Evolutionary conservation across 83 land plant species (phyloP).

Genomic region (Picea abies): DNA sequence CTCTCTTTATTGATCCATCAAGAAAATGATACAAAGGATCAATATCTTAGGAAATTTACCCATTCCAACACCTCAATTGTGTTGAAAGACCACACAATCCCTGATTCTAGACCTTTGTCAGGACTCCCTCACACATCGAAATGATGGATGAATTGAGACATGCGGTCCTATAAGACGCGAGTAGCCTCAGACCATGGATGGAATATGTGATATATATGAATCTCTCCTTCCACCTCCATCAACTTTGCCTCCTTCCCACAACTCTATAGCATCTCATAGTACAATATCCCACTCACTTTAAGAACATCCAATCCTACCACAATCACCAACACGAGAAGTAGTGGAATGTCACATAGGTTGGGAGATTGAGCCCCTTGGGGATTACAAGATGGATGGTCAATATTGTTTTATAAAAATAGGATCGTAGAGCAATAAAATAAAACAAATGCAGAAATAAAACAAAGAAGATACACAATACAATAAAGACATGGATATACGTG

Average conservation of each 20-base stretch:
- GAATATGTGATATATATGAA: not conserved
- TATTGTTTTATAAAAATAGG: no score
- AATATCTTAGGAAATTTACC: no score
- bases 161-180: not conserved
- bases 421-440: no score
- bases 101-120: no score
- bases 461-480: no score
- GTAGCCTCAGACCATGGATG: not conserved
- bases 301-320: conserved; percentile 2
- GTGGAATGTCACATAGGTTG: not conserved
- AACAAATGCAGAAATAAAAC: no score
- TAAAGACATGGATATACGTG: no score
- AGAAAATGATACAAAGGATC: no score
- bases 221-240: not conserved
- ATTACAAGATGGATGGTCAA: no score
- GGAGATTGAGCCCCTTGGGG: not conserved
- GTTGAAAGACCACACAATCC: no score
- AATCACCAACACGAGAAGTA: conserved; percentile 12
- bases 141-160: conserved; percentile 1
- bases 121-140: not conserved
- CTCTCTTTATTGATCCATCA: no score
- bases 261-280: not conserved
- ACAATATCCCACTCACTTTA: not conserved
- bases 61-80: no score
- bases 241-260: conserved; percentile 1